Base-by-base conservation (phyloP, 164 flowering plant genomes). In the Akebia trifoliata region DNA sequence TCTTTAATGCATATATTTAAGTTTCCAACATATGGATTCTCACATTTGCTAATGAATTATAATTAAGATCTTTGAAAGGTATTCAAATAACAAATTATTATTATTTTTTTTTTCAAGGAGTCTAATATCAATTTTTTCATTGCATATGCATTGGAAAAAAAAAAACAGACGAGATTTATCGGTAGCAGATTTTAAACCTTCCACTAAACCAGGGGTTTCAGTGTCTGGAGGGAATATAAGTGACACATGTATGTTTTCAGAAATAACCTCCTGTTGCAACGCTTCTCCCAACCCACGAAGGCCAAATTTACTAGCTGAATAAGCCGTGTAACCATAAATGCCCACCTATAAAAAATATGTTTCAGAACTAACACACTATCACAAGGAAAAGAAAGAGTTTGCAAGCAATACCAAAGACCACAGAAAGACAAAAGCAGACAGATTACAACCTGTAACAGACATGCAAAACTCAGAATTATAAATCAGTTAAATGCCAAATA, bases 151-250 rank as follows among this genome's bases (percentile, higher is more conserved):
- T n/a, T n/a, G n/a, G n/a, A n/a, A n/a, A n/a, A n/a, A n/a, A n/a
- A n/a, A n/a, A n/a, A n/a, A n/a, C n/a, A n/a, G n/a, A n/a, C n/a
- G n/a, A n/a, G n/a, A n/a, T n/a, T n/a, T n/a, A n/a, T n/a, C n/a
- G n/a, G n/a, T n/a, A n/a, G n/a, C n/a, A n/a, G n/a, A n/a, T n/a
- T n/a, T n/a, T n/a, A n/a, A 53, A 90, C 99, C 97, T 87, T 84
- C 83, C 6, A 40, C 74, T 2, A 81, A 64, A 14, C 92, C 99
- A 28, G 97, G 97, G 22, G 97, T 93, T 3, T 90, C 94, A 12
- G 99, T 93, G 51, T 90, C 94, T 3, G 96, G 96, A 56, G 99
- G 99, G 60, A 81, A 93, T 60, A 90, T 74, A 50, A 90, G 80
- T 20, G 92, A 77, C 42, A 90, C 76, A 58, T 80, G 90, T 35